Evolutionary conservation across 345 rosid species (phyloP).

Genomic region (Aurinia saxatilis): DNA sequence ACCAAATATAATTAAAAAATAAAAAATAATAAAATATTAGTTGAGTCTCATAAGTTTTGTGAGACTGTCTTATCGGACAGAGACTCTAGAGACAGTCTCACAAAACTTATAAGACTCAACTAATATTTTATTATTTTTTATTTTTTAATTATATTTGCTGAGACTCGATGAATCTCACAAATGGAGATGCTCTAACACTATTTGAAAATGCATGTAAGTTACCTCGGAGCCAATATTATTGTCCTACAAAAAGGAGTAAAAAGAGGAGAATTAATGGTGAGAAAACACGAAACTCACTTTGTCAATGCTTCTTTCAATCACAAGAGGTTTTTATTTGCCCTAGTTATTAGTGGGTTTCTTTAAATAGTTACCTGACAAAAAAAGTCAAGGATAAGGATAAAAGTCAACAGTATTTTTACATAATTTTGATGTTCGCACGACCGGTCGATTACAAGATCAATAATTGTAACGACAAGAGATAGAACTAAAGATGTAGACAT

Average conservation of each 20-base stretch:
- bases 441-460: conserved; percentile 10
- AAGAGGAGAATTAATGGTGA: background rate
- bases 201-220: conserved; percentile 6
- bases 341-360: conserved; percentile 19
- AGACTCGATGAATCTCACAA: too few species aligned
- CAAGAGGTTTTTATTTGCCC: conserved; percentile 17
- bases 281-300: conserved; percentile 13
- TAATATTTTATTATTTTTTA: too few species aligned
- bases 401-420: conserved; percentile 19
- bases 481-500: conserved; percentile 16
- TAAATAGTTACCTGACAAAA: conserved; percentile 7
- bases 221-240: conserved; percentile 2
- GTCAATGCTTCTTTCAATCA: conserved; percentile 19
- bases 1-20: too few species aligned
- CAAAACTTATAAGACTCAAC: too few species aligned
- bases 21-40: too few species aligned
- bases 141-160: too few species aligned
- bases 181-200: too few species aligned
- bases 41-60: too few species aligned
- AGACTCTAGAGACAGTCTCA: too few species aligned
- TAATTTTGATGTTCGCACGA: conserved; percentile 15
- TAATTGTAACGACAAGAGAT: conserved; percentile 28
- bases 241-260: conserved; percentile 6
- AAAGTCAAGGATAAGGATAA: conserved; percentile 26
- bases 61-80: too few species aligned